Conservation (phyloP, 805 yeast species). For the Schwanniomyces polymorphus region DNA sequence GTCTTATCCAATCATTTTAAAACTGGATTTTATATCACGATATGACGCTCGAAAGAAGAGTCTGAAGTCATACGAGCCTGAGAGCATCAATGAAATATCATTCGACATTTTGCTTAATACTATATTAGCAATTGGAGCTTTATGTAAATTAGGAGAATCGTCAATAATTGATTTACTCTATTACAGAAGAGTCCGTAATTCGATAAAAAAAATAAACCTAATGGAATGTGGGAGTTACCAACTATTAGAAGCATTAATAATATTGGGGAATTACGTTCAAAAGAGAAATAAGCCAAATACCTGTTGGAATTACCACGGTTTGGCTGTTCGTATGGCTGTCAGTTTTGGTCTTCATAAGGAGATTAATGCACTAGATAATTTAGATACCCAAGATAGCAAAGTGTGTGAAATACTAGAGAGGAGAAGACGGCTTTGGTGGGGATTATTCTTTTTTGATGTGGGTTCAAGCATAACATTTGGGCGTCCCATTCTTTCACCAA, state of each 20-base stretch:
- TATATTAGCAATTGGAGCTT: slow-evolving; percentile 68
- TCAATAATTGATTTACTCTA: slow-evolving; percentile 46
- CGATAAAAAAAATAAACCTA: slow-evolving; percentile 39
- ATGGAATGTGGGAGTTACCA: slow-evolving; percentile 62
- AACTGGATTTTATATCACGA: slow-evolving; percentile 50
- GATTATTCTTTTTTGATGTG: slow-evolving; percentile 60
- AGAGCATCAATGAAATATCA: background rate
- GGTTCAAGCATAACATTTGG: slow-evolving; percentile 69
- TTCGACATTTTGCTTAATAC: slow-evolving; percentile 59
- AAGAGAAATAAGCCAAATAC: slow-evolving; percentile 17
- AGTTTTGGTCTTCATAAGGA: slow-evolving; percentile 64
- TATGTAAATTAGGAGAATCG: slow-evolving; percentile 60
- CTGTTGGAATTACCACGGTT: slow-evolving; percentile 61
- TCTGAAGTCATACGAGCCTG: slow-evolving; percentile 22
- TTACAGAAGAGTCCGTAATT: slow-evolving; percentile 52
- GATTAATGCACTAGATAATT: slow-evolving; percentile 15
- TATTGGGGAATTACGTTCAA: slow-evolving; percentile 14
- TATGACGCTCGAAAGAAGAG: slow-evolving; percentile 40
- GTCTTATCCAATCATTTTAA: slow-evolving; percentile 60
- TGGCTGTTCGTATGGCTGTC: slow-evolving; percentile 65
- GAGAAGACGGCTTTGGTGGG: slow-evolving; percentile 70
- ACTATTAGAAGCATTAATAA: slow-evolving; percentile 42
- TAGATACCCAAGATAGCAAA: slow-evolving; percentile 3
- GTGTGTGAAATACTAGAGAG: slow-evolving; percentile 41
- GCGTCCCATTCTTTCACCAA: slow-evolving; percentile 58